phyloP scores from a whole-genome alignment of 1,139 yeast genomes.

The Pneumocystis carinii region DNA sequence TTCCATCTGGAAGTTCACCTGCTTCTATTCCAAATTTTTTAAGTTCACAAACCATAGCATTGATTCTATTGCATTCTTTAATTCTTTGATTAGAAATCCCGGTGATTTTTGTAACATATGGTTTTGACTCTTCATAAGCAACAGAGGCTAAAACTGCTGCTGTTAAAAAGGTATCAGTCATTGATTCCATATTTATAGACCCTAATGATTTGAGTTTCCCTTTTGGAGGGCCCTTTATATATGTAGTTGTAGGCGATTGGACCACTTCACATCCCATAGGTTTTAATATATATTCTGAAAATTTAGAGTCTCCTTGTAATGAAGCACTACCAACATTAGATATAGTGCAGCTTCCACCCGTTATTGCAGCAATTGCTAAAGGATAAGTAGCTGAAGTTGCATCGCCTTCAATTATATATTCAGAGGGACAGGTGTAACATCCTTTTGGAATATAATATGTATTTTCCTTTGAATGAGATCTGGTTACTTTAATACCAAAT shows the following conservation, averaged over 20 bases:
- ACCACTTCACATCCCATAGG: slow-evolving; percentile 92
- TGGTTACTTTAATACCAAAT: slow-evolving; percentile 69
- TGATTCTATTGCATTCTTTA: slow-evolving; percentile 90
- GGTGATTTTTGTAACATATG: slow-evolving; percentile 55
- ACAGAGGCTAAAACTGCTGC: slow-evolving; percentile 95
- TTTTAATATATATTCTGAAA: slow-evolving; percentile 77
- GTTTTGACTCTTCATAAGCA: slow-evolving; percentile 31
- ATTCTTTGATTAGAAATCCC: slow-evolving; percentile 98
- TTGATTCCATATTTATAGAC: slow-evolving; percentile 92
- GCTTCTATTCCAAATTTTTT: slow-evolving; percentile 75
- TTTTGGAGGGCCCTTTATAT: slow-evolving; percentile 74
- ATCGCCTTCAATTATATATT: slow-evolving; percentile 84
- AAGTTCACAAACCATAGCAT: slow-evolving; percentile 80
- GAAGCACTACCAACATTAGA: slow-evolving; percentile 90
- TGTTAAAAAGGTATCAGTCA: slow-evolving; percentile 97
- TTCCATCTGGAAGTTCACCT: slow-evolving; percentile 75
- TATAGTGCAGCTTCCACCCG: slow-evolving; percentile 80
- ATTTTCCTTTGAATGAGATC: slow-evolving; percentile 54
- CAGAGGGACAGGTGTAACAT: slow-evolving; percentile 59
- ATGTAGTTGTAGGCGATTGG: slow-evolving; percentile 72
- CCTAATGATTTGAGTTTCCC: slow-evolving; percentile 57
- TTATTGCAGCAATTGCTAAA: slow-evolving; percentile 92
- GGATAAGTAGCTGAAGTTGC: slow-evolving; percentile 99
- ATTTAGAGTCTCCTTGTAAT: slow-evolving; percentile 92
- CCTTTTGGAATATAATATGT: slow-evolving; percentile 88